Evolutionary conservation across 805 yeast species (phyloP).

Genomic region (Barnettozyma pratensis): DNA sequence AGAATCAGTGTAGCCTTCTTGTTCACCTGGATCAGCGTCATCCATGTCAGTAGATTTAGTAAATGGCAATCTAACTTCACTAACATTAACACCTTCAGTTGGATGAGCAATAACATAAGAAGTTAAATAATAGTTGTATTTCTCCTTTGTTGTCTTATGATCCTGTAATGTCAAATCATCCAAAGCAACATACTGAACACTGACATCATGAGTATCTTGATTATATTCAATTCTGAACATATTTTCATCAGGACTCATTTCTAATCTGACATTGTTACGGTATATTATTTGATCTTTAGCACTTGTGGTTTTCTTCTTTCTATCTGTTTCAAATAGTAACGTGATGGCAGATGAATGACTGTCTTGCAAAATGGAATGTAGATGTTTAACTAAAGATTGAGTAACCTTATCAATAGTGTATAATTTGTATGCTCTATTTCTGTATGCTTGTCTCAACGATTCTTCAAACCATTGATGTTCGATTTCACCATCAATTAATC

Average conservation of each 20-base stretch:
- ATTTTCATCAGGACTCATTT: slow-evolving; percentile 83
- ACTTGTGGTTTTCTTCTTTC: slow-evolving; percentile 56
- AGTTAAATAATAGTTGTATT: slow-evolving; percentile 91
- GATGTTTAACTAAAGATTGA: slow-evolving; percentile 77
- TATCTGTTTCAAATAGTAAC: slow-evolving; percentile 76
- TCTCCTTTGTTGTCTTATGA: slow-evolving; percentile 62
- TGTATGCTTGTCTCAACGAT: slow-evolving; percentile 87
- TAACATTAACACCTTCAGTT: slow-evolving; percentile 88
- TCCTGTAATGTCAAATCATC: slow-evolving; percentile 86
- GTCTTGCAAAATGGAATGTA: slow-evolving; percentile 80
- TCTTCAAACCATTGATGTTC: slow-evolving; percentile 97
- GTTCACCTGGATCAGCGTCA: slow-evolving; percentile 43
- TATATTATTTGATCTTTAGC: slow-evolving; percentile 86
- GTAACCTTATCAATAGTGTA: slow-evolving; percentile 92
- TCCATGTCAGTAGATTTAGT: slow-evolving; percentile 43
- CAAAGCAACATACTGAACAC: slow-evolving; percentile 77
- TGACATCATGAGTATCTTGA: slow-evolving; percentile 44
- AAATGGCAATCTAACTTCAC: slow-evolving; percentile 75
- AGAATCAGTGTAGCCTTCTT: slow-evolving; percentile 61
- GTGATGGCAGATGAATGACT: slow-evolving; percentile 74
- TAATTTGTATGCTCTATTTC: slow-evolving; percentile 87
- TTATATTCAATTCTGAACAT: slow-evolving; percentile 84
- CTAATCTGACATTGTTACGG: slow-evolving; percentile 78
- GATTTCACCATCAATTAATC: slow-evolving; percentile 79
- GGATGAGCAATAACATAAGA: slow-evolving; percentile 93